Conservation (phyloP, 2,329 filamentous ascomycete species). For the Fusarium virguliforme region DNA sequence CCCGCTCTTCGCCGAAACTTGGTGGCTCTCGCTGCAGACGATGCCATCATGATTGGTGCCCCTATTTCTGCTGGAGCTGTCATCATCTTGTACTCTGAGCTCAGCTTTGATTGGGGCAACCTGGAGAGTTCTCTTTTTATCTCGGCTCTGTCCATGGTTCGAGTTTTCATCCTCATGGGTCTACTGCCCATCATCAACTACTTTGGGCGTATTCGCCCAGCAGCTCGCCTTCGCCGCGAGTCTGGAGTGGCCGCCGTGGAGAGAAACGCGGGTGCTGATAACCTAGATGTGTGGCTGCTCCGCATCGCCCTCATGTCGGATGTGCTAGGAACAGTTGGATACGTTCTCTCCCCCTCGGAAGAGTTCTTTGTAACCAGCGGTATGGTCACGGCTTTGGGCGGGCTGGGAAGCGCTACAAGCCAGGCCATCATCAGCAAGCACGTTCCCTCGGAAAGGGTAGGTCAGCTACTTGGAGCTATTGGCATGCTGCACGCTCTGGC, state of each 20-base stretch:
- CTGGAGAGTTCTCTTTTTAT: constrained; percentile 86
- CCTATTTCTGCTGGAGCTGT: constrained; percentile 87
- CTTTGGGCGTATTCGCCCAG: constrained; percentile 74
- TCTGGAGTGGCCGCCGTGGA: constrained; percentile 59
- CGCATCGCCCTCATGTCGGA: constrained; percentile 84
- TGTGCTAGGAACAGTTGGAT: constrained; percentile 82
- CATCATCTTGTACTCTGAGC: constrained; percentile 86
- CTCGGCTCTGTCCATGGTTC: constrained; percentile 82
- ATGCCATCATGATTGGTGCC: constrained; percentile 86
- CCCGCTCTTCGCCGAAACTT: constrained; percentile 82
- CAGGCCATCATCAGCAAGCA: constrained; percentile 92
- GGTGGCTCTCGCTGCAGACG: constrained; percentile 83
- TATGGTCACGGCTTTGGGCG: constrained; percentile 82
- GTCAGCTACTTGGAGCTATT: constrained; percentile 89
- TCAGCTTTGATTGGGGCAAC: constrained; percentile 86
- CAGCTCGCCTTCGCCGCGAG: constrained; percentile 59
- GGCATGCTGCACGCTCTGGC: constrained; percentile 89
- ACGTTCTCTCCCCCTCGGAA: constrained; percentile 75
- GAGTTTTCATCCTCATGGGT: constrained; percentile 82
- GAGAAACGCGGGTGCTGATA: constrained; percentile 79
- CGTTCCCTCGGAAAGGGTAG: constrained; percentile 84
- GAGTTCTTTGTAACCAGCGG: constrained; percentile 80
- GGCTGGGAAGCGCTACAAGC: constrained; percentile 87
- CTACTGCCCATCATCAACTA: constrained; percentile 85
- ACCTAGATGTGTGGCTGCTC: constrained; percentile 83